Percentiles rank a stretch among this genome's conserved stretches.
Evolutionary conservation across 768 basidiomycete genomes (phyloP).

Genomic region (Hygrocybe punicea): DNA sequence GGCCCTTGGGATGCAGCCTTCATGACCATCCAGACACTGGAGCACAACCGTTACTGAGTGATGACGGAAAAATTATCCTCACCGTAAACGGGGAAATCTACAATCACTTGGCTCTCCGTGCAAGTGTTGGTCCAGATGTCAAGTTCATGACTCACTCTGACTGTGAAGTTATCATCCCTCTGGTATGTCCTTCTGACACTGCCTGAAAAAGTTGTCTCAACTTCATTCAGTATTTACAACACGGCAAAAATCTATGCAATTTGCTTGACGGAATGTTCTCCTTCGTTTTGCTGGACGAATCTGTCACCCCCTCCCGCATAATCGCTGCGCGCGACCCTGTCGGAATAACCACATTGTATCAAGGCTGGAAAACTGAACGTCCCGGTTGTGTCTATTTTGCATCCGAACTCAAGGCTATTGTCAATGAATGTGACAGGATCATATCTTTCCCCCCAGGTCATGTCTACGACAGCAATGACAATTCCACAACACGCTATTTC

Average conservation of each 20-base stretch:
- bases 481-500: slow-evolving; percentile 79
- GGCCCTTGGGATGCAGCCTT: background rate
- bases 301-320: slow-evolving; percentile 80
- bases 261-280: slow-evolving; percentile 98
- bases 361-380: slow-evolving; percentile 82
- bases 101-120: slow-evolving; percentile 84
- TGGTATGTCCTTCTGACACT: slow-evolving; percentile 51
- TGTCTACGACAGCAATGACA: slow-evolving; percentile 83
- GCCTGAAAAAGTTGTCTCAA: background rate
- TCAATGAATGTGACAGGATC: slow-evolving; percentile 90
- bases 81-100: slow-evolving; percentile 99
- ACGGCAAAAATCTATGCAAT: slow-evolving; percentile 71
- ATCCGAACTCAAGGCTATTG: slow-evolving; percentile 90
- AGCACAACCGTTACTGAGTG: slow-evolving; percentile 88
- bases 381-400: slow-evolving; percentile 89
- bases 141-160: slow-evolving; percentile 97
- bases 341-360: slow-evolving; percentile 98
- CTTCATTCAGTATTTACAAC: slow-evolving; percentile 68
- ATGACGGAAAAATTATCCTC: slow-evolving; percentile 79
- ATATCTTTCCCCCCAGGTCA: slow-evolving; percentile 97
- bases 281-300: slow-evolving; percentile 93
- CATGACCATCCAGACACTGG: slow-evolving; percentile 67
- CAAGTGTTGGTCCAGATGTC: slow-evolving; percentile 56
- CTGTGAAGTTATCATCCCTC: slow-evolving; percentile 93
- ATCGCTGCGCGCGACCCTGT: slow-evolving; percentile 97